Evolutionary conservation across 2,329 filamentous ascomycete species (phyloP), one percentile per base, ranked within the genome.

Genomic region (Didymosphaeria variabile): DNA sequence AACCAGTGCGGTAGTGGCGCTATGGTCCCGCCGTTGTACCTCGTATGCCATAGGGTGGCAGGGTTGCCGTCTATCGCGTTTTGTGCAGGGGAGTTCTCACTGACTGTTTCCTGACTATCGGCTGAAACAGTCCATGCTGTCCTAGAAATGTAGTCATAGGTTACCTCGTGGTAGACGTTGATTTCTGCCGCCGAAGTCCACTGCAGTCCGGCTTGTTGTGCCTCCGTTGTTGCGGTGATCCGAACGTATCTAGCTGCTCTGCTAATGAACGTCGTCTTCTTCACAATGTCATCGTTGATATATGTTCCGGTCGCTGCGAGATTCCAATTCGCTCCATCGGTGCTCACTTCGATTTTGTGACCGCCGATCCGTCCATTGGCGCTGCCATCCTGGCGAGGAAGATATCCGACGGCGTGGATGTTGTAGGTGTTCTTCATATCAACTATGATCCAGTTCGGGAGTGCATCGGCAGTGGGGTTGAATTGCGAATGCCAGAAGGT

Each of bases 401-500:
- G 63, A 32, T 77, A 74, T 34, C 62, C 68, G 38, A 79, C 60
- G 26, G 71, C 73, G 52, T 74, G 72, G 31, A 79, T 61, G n/a
- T 71, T 57, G 47, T 70, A 70, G 12, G 45, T 61, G 2, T 58
- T 57, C 53, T 76, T 70, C 70, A 79, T 75, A 58, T 79, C 77
- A 31, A 79, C 69, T 3, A 67, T 64, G 36, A 77, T 69, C 52
- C 57, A 67, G 59, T 79, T 70, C 3, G 77, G 76, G 8, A 78
- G 63, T 5, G 67, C 50, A 38, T 67, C 66, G 10, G 58, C 57
- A 9, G 58, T 53, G 8, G 67, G 63, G 15, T 53, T 61, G n/a
- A 67, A 78, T 57, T 66, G 59, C 2, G 75, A 73, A 55, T 79
- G 75, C 76, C 77, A 79, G 53, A 77, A 68, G 12, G 72, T 72